Evolutionary conservation across 2,329 filamentous ascomycete species (phyloP).

Genomic region (Talaromyces sp.): DNA sequence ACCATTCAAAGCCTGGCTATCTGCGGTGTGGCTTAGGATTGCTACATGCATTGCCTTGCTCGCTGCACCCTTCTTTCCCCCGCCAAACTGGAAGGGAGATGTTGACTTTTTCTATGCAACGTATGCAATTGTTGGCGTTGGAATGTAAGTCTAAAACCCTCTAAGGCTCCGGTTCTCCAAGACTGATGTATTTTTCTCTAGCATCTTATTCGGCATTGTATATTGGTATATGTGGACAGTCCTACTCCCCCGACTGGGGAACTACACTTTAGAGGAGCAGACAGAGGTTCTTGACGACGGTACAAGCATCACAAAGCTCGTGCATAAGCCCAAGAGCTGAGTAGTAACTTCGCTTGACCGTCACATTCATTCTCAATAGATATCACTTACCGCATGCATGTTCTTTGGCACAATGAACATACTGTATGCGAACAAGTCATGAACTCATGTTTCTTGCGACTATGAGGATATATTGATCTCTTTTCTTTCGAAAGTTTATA

Average conservation of each 20-base stretch:
- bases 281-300: conserved; percentile 61
- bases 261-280: conserved; percentile 62
- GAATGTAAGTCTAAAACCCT: conserved; percentile 35
- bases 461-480: not conserved
- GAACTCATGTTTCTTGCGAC: not conserved
- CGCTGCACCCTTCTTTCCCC: conserved; percentile 60
- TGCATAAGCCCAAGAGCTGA: conserved; percentile 24
- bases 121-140: conserved; percentile 51
- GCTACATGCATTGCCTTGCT: conserved; percentile 54
- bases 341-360: not conserved
- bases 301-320: conserved; percentile 60
- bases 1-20: conserved; percentile 63
- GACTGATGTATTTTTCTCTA: conserved; percentile 32
- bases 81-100: conserved; percentile 46
- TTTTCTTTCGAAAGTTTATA: not conserved
- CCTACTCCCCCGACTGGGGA: conserved; percentile 55
- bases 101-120: conserved; percentile 50
- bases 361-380: not conserved
- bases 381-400: not conserved
- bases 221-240: conserved; percentile 70
- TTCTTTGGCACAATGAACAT: not conserved
- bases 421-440: not conserved
- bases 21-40: conserved; percentile 56
- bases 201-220: conserved; percentile 54
- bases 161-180: not conserved